Evolutionary conservation across 371 early-diverging fungal species (phyloP), one percentile per base, ranked within the genome.

Genomic region (Polyrhizophydium stewartii): DNA sequence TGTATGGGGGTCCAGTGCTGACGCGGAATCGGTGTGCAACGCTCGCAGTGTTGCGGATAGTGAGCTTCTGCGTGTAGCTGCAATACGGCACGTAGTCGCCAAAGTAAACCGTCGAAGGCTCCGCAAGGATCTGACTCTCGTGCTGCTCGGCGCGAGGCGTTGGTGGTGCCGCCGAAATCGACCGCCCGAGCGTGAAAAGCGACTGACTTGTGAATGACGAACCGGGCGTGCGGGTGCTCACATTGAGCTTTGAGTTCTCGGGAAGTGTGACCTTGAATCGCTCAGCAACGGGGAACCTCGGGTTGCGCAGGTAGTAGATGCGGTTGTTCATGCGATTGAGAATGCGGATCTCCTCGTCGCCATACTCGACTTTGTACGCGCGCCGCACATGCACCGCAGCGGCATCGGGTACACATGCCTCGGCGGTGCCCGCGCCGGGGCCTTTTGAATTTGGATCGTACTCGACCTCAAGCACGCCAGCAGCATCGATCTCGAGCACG

Each of bases 61-160:
- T 62, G 27, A 79, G 63, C 0, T 30, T 56, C 40, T 75, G 68
- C 24, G 67, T 49, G 59, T 71, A 79, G 19, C 61, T 68, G 38
- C 74, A 51, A 56, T 68, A 56, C 12, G 79, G 75, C 13, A 58
- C 59, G 56, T 77, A 79, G 40, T 73, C 59, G 32, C 71, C 61
- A 50, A 79, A 79, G 21, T 52, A 41, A 24, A 79, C 64, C n/a
- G 61, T 21, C 7, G 65, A 27, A 5, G 79, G 79, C 13, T 58
- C 67, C 13, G 78, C 70, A 32, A 74, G 55, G 25, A 74, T 67
- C 33, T 56, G 61, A 52, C 56, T n/a, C 7, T 2, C 35, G 3
- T 3, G 3, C 6, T 1, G 25, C 3, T 7, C 28, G 16, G 19
- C 28, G 52, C 30, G 52, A 3, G 52, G 52, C 2, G 52, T 52